These are phyloP conservation scores for Skeletonema potamos DNA, from an alignment of 108 stramenopile species.

Conservation along the genomic window DNA sequence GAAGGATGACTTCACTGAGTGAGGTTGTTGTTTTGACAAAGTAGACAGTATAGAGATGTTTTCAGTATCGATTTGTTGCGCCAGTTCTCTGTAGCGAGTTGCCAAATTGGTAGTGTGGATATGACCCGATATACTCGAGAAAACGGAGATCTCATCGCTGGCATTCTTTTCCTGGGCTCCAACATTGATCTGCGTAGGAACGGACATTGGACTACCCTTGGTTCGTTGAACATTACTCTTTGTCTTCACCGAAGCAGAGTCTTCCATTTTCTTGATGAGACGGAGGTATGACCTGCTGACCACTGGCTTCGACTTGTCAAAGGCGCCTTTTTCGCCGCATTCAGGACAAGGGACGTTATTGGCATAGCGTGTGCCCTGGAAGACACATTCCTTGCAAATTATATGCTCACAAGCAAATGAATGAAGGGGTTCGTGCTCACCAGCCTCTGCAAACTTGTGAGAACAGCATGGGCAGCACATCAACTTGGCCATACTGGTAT, in stretches of 20 bases:
- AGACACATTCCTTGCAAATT: constrained; percentile 11
- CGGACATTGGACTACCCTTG: not conserved
- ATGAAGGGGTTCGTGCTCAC: constrained; percentile 13
- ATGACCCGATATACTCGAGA: not conserved
- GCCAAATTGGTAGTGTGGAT: not conserved
- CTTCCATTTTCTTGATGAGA: constrained; percentile 15
- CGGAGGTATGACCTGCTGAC: constrained; percentile 15
- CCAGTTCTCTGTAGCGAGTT: not conserved
- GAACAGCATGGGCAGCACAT: constrained; percentile 19
- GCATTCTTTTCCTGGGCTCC: not conserved
- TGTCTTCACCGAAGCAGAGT: not conserved
- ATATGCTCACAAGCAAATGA: constrained; percentile 37
- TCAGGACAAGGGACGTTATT: constrained; percentile 9
- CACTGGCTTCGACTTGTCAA: constrained; percentile 11
- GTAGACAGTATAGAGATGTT: not conserved
- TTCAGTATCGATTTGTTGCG: not conserved
- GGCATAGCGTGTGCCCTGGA: not conserved
- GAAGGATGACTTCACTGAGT: not conserved
- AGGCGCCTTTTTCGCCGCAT: constrained; percentile 17
- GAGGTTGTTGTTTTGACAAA: constrained; percentile 1
- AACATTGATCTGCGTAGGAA: constrained; percentile 17
- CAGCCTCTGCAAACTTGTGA: constrained; percentile 10
- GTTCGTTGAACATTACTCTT: not conserved
- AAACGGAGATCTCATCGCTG: not conserved
- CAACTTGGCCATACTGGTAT: constrained; percentile 1